These are phyloP conservation scores for Sparassis latifolia DNA, from an alignment of 1,284 basidiomycete species.

Conservation along the genomic window DNA sequence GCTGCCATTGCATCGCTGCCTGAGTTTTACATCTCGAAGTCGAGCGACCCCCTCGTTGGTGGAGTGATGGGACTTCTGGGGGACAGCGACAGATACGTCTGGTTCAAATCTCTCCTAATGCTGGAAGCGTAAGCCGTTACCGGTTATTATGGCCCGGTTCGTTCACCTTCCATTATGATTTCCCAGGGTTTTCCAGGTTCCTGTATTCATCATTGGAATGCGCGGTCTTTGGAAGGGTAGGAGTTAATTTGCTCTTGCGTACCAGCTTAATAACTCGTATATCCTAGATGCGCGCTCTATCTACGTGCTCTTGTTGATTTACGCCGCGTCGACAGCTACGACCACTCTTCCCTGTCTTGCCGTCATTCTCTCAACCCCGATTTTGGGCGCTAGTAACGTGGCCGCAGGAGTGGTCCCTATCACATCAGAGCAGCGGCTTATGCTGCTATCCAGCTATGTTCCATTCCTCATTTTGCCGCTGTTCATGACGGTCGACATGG, in stretches of 20 bases:
- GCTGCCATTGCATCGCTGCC: slow-evolving; percentile 34
- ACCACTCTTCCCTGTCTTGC: slow-evolving; percentile 70
- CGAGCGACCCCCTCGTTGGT: slow-evolving; percentile 59
- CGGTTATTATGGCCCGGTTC: too few species aligned
- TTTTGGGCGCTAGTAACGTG: slow-evolving; percentile 27
- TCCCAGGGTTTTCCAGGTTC: slow-evolving; percentile 68
- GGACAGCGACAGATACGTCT: slow-evolving; percentile 35
- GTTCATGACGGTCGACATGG: slow-evolving; percentile 70
- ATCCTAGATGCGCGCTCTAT: slow-evolving; percentile 12
- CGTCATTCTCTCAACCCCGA: slow-evolving; percentile 45
- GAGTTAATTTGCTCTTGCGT: slow-evolving; percentile 11
- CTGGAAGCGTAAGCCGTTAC: slow-evolving; percentile 40
- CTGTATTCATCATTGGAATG: slow-evolving; percentile 67
- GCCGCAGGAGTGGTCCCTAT: slow-evolving; percentile 27
- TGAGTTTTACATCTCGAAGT: slow-evolving; percentile 41
- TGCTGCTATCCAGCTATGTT: slow-evolving; percentile 68
- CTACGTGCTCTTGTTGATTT: slow-evolving; percentile 59
- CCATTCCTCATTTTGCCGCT: slow-evolving; percentile 73
- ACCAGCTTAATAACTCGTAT: background rate
- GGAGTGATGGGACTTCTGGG: slow-evolving; percentile 42
- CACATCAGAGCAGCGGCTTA: slow-evolving; percentile 35
- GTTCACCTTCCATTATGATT: too few species aligned
- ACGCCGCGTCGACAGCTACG: slow-evolving; percentile 73
- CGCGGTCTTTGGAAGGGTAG: slow-evolving; percentile 60
- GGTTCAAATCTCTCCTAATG: slow-evolving; percentile 62